Conservation (phyloP, 306 rosid species). For the Vigna hirtella region DNA sequence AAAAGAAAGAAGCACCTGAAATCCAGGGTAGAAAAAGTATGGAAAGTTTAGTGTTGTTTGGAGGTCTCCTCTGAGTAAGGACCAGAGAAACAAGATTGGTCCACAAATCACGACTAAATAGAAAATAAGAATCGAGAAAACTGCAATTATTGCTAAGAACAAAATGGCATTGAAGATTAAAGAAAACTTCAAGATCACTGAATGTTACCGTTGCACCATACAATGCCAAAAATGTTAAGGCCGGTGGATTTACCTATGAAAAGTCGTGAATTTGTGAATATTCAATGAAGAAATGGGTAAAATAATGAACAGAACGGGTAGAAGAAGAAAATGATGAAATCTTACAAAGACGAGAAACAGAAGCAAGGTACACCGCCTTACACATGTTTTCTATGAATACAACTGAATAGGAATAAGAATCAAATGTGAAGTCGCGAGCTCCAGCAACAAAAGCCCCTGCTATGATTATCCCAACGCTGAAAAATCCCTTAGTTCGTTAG, state of each 20-base stretch:
- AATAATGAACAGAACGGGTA: slow-evolving; percentile 28
- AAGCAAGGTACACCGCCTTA: slow-evolving; percentile 70
- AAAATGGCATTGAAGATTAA: slow-evolving; percentile 10
- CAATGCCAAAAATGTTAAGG: slow-evolving; percentile 76
- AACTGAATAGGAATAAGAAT: slow-evolving; percentile 59
- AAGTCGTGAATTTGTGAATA: slow-evolving; percentile 26
- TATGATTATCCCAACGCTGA: slow-evolving; percentile 72
- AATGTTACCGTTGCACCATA: slow-evolving; percentile 91
- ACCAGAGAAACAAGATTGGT: slow-evolving; percentile 76
- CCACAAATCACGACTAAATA: slow-evolving; percentile 66
- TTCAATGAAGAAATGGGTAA: slow-evolving; percentile 5
- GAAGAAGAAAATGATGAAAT: slow-evolving; percentile 19
- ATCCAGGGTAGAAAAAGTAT: slow-evolving; percentile 59
- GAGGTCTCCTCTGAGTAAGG: slow-evolving; percentile 65
- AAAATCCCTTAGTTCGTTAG: slow-evolving; percentile 53
- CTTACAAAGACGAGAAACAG: slow-evolving; percentile 69
- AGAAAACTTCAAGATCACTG: slow-evolving; percentile 8
- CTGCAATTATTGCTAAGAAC: neutral
- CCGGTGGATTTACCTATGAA: slow-evolving; percentile 77
- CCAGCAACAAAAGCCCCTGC: slow-evolving; percentile 73
- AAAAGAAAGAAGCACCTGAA: slow-evolving; percentile 62
- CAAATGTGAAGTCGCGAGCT: slow-evolving; percentile 73
- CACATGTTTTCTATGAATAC: slow-evolving; percentile 73
- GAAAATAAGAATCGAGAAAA: slow-evolving; percentile 4
- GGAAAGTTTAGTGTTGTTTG: slow-evolving; percentile 60